Evolutionary conservation across 306 rosid genomes (phyloP).

Genomic region (Malus asiatica): DNA sequence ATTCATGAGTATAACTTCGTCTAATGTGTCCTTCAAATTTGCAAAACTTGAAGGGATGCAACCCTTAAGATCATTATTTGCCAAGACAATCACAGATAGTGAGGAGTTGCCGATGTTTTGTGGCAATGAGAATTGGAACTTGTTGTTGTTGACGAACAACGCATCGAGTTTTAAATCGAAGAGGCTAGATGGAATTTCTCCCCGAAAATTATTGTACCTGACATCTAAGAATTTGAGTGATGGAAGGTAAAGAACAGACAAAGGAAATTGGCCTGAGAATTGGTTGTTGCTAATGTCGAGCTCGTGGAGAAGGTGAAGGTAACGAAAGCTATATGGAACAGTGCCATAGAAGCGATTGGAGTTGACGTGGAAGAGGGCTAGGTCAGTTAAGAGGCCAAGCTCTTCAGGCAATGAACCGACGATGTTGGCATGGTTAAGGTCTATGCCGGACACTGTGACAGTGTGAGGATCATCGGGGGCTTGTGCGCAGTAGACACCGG

Average conservation of each 20-base stretch:
- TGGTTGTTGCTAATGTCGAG: constrained; percentile 71
- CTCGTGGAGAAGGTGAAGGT: constrained; percentile 49
- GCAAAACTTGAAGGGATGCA: constrained; percentile 56
- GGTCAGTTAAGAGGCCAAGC: constrained; percentile 67
- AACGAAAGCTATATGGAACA: constrained; percentile 34
- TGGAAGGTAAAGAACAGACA: constrained; percentile 32
- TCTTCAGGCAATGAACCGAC: constrained; percentile 61
- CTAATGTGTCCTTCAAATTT: constrained; percentile 51
- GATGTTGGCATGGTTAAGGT: constrained; percentile 65
- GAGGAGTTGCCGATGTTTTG: constrained; percentile 48
- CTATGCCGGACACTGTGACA: constrained; percentile 77
- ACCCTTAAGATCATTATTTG: constrained; percentile 52
- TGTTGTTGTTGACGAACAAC: constrained; percentile 66
- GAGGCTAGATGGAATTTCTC: constrained; percentile 45
- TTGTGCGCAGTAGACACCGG: constrained; percentile 71
- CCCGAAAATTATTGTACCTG: constrained; percentile 54
- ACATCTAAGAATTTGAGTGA: constrained; percentile 56
- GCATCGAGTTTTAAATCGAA: constrained; percentile 71
- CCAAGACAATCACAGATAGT: constrained; percentile 64
- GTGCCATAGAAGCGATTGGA: constrained; percentile 69
- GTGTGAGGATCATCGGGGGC: constrained; percentile 52
- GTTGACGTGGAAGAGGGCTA: constrained; percentile 70
- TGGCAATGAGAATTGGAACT: constrained; percentile 46
- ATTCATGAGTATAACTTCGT: constrained; percentile 50
- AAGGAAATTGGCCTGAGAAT: constrained; percentile 62